A percentile compares a stretch with the other conserved stretches of the same genome.
Conservation (phyloP, 139 green algal genomes). For the Desmodesmus armatus region DNA sequence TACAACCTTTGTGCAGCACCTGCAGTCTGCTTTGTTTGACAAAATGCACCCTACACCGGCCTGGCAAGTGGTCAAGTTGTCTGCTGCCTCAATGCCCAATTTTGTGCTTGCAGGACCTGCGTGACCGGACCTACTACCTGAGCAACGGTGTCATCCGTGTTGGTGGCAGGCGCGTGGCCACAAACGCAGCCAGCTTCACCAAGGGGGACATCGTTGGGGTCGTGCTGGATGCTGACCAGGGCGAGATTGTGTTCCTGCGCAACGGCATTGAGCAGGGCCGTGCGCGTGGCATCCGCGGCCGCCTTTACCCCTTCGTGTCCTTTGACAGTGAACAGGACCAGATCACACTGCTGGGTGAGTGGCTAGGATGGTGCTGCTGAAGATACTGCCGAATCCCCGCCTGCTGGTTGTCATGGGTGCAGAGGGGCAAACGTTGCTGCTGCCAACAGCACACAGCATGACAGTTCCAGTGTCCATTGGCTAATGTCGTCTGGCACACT, state of each 20-base stretch:
- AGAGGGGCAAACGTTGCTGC: neutral
- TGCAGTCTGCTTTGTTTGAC: no score
- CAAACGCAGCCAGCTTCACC: constrained; percentile 69
- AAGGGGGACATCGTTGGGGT: constrained; percentile 71
- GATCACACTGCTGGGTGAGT: constrained; percentile 63
- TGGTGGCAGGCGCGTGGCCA: constrained; percentile 64
- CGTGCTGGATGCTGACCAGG: constrained; percentile 72
- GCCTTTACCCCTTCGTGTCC: constrained; percentile 73
- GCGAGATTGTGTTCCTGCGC: constrained; percentile 47
- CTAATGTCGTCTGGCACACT: no score
- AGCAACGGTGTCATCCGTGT: constrained; percentile 74
- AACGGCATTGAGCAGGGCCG: constrained; percentile 62
- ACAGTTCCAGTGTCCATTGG: no score
- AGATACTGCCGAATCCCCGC: neutral
- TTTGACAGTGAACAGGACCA: constrained; percentile 71
- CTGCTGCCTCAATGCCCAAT: neutral
- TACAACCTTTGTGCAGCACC: no score
- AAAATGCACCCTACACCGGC: no score
- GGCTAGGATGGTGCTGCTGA: neutral
- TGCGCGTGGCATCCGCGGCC: constrained; percentile 67
- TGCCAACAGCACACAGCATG: neutral
- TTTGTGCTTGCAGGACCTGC: constrained; percentile 54
- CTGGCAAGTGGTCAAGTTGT: no score
- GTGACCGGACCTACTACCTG: constrained; percentile 67
- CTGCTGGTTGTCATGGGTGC: neutral